These are phyloP conservation scores for Aspergillus bridgeri DNA, from an alignment of 495 filamentous ascomycete genomes.

Conservation along the genomic window DNA sequence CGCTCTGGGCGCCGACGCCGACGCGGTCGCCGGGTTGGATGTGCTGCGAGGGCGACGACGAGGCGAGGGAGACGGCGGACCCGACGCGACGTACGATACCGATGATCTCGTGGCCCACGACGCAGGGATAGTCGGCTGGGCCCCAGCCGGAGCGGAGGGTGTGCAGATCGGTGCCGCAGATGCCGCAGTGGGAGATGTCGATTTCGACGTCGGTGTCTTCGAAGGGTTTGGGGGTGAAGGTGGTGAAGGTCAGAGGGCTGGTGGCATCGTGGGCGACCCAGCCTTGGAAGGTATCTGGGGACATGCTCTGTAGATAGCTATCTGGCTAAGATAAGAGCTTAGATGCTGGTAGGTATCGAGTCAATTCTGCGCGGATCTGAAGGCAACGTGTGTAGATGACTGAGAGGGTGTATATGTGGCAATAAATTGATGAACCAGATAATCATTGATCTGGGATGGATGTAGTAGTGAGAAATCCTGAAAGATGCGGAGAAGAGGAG, in stretches of 20 bases:
- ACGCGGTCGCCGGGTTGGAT: constrained; percentile 78
- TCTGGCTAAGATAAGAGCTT: no score
- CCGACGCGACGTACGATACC: constrained; percentile 72
- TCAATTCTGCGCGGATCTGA: no score
- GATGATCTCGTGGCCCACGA: constrained; percentile 83
- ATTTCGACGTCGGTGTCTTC: constrained; percentile 67
- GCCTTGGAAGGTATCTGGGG: constrained; percentile 62
- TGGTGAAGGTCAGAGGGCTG: constrained; percentile 67
- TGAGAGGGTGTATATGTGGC: no score
- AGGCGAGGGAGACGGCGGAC: constrained; percentile 39
- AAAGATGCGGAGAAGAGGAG: background rate
- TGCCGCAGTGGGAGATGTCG: constrained; percentile 70
- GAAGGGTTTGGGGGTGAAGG: constrained; percentile 76
- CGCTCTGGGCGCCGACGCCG: constrained; percentile 78
- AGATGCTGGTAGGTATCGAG: constrained; percentile 8
- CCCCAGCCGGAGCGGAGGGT: constrained; percentile 73
- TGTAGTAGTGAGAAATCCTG: no score
- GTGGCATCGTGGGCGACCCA: constrained; percentile 73
- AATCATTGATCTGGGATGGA: no score
- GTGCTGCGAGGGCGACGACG: constrained; percentile 45
- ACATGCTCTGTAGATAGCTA: constrained; percentile 6
- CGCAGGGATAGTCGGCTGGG: constrained; percentile 64
- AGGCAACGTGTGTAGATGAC: no score
- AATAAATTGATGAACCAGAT: no score
- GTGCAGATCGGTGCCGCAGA: constrained; percentile 79